phyloP scores from a whole-genome alignment of 441 rosid species.

The Gossypium schwendimanii region DNA sequence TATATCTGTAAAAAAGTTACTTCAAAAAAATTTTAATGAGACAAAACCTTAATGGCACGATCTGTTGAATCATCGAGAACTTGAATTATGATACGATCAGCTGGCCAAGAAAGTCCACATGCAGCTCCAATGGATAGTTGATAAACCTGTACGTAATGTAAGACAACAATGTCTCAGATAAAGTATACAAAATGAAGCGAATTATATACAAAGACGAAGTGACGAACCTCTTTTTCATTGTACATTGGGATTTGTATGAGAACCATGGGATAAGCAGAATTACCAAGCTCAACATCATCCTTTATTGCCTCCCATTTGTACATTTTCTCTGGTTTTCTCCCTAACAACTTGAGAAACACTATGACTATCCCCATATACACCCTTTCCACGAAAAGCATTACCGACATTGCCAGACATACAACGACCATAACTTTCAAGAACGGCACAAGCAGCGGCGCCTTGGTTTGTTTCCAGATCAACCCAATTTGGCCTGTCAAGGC shows the following conservation, averaged over 20 bases:
- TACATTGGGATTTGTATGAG: conserved; percentile 69
- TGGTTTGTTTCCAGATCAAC: conserved; percentile 32
- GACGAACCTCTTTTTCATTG: conserved; percentile 53
- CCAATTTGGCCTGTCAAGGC: conserved; percentile 22
- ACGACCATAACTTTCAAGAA: conserved; percentile 26
- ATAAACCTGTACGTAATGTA: conserved; percentile 38
- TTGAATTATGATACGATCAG: conserved; percentile 57
- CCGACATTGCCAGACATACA: conserved; percentile 48
- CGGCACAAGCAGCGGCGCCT: conserved; percentile 35
- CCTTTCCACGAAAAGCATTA: conserved; percentile 50
- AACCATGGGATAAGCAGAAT: conserved; percentile 48
- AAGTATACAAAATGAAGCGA: background rate
- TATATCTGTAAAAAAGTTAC: background rate
- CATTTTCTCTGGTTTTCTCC: conserved; percentile 42
- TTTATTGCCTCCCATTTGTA: conserved; percentile 54
- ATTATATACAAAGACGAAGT: no score
- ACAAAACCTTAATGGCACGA: conserved; percentile 43
- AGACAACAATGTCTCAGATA: no score
- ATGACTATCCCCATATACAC: conserved; percentile 56
- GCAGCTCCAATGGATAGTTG: conserved; percentile 71
- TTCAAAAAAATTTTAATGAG: background rate
- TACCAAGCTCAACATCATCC: conserved; percentile 52
- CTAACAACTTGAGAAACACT: conserved; percentile 34
- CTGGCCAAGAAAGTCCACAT: conserved; percentile 65
- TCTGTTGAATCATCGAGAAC: conserved; percentile 73